These are phyloP conservation scores for Kwoniella dendrophila DNA, from an alignment of 768 basidiomycete genomes.

Conservation along the genomic window DNA sequence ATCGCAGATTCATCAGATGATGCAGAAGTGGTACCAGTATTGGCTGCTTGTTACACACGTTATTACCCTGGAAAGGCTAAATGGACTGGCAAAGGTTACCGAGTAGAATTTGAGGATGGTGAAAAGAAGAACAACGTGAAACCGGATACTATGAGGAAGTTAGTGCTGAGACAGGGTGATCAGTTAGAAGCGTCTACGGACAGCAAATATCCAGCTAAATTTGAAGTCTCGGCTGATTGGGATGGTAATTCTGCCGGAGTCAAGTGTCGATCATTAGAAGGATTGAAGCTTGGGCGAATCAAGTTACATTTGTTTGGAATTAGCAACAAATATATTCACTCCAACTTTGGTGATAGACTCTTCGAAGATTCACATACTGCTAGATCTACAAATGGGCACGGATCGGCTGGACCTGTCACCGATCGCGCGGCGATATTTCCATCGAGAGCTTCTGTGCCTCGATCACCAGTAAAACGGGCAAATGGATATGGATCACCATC, in stretches of 20 bases:
- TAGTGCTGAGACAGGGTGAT: slow-evolving; percentile 29
- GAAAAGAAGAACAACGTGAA: slow-evolving; percentile 8
- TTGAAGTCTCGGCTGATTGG: slow-evolving; percentile 31
- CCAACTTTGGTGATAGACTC: slow-evolving; percentile 8
- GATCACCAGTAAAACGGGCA: slow-evolving; percentile 16
- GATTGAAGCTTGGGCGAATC: slow-evolving; percentile 1
- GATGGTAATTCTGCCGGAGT: slow-evolving; percentile 14
- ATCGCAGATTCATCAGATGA: not conserved
- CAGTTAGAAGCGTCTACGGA: slow-evolving; percentile 10
- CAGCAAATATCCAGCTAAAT: not conserved
- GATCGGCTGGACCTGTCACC: not conserved
- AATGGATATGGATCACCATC: not conserved
- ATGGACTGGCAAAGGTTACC: slow-evolving; percentile 14
- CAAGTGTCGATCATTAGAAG: not conserved
- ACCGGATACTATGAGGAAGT: slow-evolving; percentile 18
- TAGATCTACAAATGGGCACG: not conserved
- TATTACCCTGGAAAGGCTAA: slow-evolving; percentile 10
- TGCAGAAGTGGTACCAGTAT: not conserved
- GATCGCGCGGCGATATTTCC: not conserved
- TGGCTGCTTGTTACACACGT: slow-evolving; percentile 3
- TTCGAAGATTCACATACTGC: slow-evolving; percentile 2
- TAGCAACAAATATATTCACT: slow-evolving; percentile 5
- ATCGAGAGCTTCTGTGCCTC: slow-evolving; percentile 2
- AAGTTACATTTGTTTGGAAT: slow-evolving; percentile 1
- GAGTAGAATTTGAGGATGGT: slow-evolving; percentile 27